Base-by-base conservation (phyloP, 768 basidiomycete genomes). In the Hortiboletus campestris region DNA sequence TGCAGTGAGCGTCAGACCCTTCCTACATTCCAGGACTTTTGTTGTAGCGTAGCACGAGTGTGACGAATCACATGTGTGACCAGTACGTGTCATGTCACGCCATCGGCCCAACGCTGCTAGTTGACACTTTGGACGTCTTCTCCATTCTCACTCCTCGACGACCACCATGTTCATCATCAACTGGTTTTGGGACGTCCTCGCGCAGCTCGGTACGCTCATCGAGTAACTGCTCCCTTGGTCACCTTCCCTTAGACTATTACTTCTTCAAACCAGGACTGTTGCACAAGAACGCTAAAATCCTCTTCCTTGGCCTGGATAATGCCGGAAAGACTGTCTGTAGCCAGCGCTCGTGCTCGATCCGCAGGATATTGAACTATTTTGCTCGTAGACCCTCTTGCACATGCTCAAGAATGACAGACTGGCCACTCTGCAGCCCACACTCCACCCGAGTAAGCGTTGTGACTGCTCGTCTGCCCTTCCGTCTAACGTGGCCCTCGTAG, bases 401-500 rank as follows among this genome's bases (percentile, higher is more conserved):
- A 98, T 98, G 96, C 81, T 99, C 66, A 99, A 99, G 84, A 99
- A 98, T 66, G 97, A 98, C 78, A 84, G 97, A 66, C 81, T 98
- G 58, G 97, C 97, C 29, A 97, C 94, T 19, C 79, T 99, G 60
- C 97, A 98, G 77, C 97, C 97, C 28, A 99, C 97, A 29, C 88
- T 98, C 56, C 96, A 98, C 73, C 97, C 97, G 9, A 98, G 96
- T 97, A 71, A 64, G 85, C 74, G n/a, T 66, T 29, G 22, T 31
- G 40, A 10, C 43, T 22, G 9, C 44, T 34, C 45, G 17, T 29
- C 20, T 49, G 22, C 40, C 54, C 34, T 44, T 31, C 19, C 43
- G 25, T 51, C 52, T 62, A 44, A 53, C 34, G 28, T 50, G 46
- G 66, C 20, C 57, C 38, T 53, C 25, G 6, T 63, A 99, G 96